phyloP scores from a whole-genome alignment of 2,329 filamentous ascomycete species.

The Colletotrichum euphorbiae region DNA sequence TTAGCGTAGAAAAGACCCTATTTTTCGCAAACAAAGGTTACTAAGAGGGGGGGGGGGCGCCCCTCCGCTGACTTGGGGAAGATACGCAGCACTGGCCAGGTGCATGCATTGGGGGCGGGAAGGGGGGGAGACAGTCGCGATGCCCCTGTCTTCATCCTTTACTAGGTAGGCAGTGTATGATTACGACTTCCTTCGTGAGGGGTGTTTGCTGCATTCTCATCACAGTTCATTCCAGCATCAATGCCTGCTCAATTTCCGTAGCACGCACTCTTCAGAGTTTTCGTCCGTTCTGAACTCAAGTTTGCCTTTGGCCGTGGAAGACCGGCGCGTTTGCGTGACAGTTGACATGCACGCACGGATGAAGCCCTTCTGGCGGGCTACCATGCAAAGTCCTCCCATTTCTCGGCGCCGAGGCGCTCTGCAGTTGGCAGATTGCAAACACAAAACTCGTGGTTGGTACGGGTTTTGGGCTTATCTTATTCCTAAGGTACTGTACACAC shows the following conservation, averaged over 20 bases:
- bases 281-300: slow-evolving; percentile 1
- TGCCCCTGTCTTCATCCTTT: not conserved
- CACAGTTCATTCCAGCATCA: too few species aligned
- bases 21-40: too few species aligned
- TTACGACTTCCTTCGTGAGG: too few species aligned
- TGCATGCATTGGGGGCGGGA: not conserved
- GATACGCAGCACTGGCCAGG: slow-evolving; percentile 8
- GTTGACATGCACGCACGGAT: slow-evolving; percentile 1
- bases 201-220: too few species aligned
- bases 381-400: slow-evolving; percentile 13
- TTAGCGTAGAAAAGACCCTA: too few species aligned
- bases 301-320: not conserved
- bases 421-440: not conserved
- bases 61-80: slow-evolving; percentile 1
- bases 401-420: slow-evolving; percentile 11
- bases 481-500: too few species aligned
- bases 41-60: not conserved
- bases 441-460: not conserved
- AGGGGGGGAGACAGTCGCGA: not conserved
- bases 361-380: not conserved
- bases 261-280: too few species aligned
- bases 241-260: too few species aligned
- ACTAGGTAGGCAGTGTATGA: too few species aligned
- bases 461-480: not conserved
- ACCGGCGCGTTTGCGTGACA: slow-evolving; percentile 3